Conservation (phyloP, 2,329 filamentous ascomycete species). For the Zelopaecilomyces penicillatus region DNA sequence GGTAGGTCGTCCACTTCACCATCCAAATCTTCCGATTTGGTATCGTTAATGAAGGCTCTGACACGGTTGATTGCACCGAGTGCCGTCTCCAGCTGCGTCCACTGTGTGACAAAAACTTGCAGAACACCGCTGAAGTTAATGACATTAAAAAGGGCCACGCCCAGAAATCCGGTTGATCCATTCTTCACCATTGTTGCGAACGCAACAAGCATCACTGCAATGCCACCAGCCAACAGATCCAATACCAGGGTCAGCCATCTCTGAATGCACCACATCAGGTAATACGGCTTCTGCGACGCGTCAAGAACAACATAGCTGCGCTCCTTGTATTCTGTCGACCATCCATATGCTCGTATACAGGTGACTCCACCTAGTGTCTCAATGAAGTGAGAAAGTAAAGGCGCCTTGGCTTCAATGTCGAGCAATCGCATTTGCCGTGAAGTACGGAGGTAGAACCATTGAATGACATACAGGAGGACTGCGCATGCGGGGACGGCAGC, state of each 20-base stretch:
- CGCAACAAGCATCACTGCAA: conserved; percentile 37
- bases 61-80: conserved; percentile 20
- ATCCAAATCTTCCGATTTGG: conserved; percentile 14
- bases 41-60: conserved; percentile 16
- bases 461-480: neutral
- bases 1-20: conserved; percentile 12
- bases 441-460: conserved; percentile 19
- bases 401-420: conserved; percentile 22
- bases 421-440: conserved; percentile 23
- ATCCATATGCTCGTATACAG: conserved; percentile 28
- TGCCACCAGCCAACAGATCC: conserved; percentile 35
- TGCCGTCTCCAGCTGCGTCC: conserved; percentile 21
- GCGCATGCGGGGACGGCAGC: neutral
- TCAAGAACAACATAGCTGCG: conserved; percentile 23
- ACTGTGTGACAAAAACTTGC: conserved; percentile 25
- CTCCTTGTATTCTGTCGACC: conserved; percentile 14
- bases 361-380: conserved; percentile 17
- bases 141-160: conserved; percentile 19
- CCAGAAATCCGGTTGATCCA: conserved; percentile 19
- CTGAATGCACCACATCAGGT: conserved; percentile 40
- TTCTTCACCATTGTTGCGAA: conserved; percentile 30
- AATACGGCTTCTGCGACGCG: conserved; percentile 20
- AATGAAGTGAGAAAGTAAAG: conserved; percentile 20
- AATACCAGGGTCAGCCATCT: conserved; percentile 41
- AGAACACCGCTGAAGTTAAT: conserved; percentile 21